These are phyloP conservation scores for Spencermartinsiella europaea DNA, from an alignment of 805 yeast genomes.

Conservation along the genomic window DNA sequence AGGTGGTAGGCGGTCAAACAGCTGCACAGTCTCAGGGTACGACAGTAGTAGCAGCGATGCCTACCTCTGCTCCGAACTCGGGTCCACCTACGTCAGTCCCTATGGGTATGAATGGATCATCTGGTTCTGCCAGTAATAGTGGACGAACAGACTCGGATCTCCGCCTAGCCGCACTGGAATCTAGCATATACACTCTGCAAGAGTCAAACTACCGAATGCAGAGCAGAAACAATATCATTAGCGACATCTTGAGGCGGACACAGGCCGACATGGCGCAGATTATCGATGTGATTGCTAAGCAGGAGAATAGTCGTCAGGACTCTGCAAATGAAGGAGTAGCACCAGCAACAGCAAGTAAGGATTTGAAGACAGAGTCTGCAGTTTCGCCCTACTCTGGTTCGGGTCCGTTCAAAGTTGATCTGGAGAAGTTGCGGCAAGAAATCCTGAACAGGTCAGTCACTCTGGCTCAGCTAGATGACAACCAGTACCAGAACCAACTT, in stretches of 20 bases:
- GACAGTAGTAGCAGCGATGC: not conserved
- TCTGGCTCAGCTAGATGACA: conserved; percentile 11
- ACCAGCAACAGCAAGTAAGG: not conserved
- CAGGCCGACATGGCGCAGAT: conserved; percentile 14
- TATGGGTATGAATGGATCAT: not conserved
- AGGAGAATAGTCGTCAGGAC: not conserved
- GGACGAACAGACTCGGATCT: not conserved
- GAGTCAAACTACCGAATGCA: conserved; percentile 13
- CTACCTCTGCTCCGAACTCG: not conserved
- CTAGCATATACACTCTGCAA: conserved; percentile 13
- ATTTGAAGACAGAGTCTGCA: not conserved
- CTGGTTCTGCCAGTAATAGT: not conserved
- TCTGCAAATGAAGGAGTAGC: not conserved
- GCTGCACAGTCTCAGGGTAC: conserved; percentile 4
- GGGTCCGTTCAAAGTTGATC: not conserved
- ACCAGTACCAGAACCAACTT: not conserved
- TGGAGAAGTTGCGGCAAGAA: conserved; percentile 5
- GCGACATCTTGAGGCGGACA: conserved; percentile 13
- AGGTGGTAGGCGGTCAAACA: conserved; percentile 7
- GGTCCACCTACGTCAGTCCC: not conserved
- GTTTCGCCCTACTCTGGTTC: not conserved
- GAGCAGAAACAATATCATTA: conserved; percentile 9
- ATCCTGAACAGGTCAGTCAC: not conserved
- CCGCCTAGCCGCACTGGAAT: conserved; percentile 15
- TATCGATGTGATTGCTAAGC: conserved; percentile 7